Conservation (phyloP, 805 yeast genomes). For the Kodamaea leandrae region DNA sequence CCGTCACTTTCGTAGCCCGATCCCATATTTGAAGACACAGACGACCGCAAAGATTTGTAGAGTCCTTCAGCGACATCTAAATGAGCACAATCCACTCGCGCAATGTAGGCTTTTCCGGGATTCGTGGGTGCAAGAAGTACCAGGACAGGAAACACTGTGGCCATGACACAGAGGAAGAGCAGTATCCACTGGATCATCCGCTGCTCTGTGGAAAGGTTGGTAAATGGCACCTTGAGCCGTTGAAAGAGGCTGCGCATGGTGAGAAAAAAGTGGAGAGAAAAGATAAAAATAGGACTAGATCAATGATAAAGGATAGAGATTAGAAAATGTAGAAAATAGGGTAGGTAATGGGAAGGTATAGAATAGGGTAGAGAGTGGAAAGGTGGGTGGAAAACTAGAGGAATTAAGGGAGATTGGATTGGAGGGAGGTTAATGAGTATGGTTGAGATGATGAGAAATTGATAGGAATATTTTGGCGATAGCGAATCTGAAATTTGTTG, state of each 20-base stretch:
- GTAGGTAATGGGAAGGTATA: background rate
- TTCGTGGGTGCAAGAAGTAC: slow-evolving; percentile 25
- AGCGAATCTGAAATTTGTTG: too few species aligned
- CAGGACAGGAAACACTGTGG: slow-evolving; percentile 20
- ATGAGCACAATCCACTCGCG: slow-evolving; percentile 49
- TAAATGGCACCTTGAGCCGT: slow-evolving; percentile 17
- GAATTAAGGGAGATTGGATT: too few species aligned
- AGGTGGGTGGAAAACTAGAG: background rate
- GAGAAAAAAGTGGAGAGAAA: background rate
- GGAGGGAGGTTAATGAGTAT: too few species aligned
- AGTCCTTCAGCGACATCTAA: slow-evolving; percentile 53
- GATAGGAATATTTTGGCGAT: too few species aligned
- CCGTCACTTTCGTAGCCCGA: background rate
- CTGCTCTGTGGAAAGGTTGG: slow-evolving; percentile 25
- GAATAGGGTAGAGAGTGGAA: too few species aligned
- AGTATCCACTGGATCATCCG: slow-evolving; percentile 20
- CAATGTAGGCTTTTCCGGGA: slow-evolving; percentile 21
- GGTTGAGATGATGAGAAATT: too few species aligned
- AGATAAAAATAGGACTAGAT: background rate
- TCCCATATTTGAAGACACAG: slow-evolving; percentile 23
- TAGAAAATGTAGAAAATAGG: background rate
- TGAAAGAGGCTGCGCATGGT: background rate
- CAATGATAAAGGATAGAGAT: background rate
- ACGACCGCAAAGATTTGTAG: slow-evolving; percentile 41
- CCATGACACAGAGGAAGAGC: slow-evolving; percentile 6